Base-by-base conservation (phyloP, 345 rosid genomes). In the Gossypium mustelinum region DNA sequence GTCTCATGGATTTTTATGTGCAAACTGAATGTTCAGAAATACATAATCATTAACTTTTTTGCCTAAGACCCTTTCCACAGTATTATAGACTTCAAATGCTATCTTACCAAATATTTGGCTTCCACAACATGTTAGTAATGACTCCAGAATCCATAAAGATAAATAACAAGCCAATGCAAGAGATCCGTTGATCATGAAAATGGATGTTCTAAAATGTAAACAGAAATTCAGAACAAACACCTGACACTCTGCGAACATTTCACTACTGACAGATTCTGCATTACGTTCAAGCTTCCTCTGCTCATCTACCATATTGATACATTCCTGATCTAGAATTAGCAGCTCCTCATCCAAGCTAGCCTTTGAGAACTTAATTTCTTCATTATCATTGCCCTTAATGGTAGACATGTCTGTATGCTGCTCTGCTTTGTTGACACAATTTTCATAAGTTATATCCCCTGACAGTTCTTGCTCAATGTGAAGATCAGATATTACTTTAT, bases 181-280 rank as follows among this genome's bases (percentile, higher is more conserved):
- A 12, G n/a, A 60, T 73, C 43, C 4, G 54, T 24, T 13, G 39
- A 71, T 39, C 13, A 55, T n/a, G n/a, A 41, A 16, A 11, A n/a
- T 51, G 63, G n/a, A 71, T 55, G 51, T 34, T 39, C 61, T 39
- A 17, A 54, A 71, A 61, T 17, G 29, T 41, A n/a, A 61, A 29
- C 41, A 13, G 50, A 71, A 74, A 17, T 55, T 74, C 7, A 61
- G 77, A 75, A 66, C 51, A 61, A 81, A 71, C 60, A 90, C 97
- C 97, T 95, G 99, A 75, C 97, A 91, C 77, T 93, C 98, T 43
- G 92, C 83, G 79, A 93, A 93, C 97, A 95, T 95, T 87, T 95
- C 99, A 74, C 89, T 83, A 83, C 86, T 95, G 58, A 91, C 94
- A 75, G 97, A 93, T 86, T 95, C 99, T 0, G 97, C 98, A 84